These are phyloP conservation scores for Sclerospora graminicola DNA, from an alignment of 352 stramenopile species.

Conservation along the genomic window DNA sequence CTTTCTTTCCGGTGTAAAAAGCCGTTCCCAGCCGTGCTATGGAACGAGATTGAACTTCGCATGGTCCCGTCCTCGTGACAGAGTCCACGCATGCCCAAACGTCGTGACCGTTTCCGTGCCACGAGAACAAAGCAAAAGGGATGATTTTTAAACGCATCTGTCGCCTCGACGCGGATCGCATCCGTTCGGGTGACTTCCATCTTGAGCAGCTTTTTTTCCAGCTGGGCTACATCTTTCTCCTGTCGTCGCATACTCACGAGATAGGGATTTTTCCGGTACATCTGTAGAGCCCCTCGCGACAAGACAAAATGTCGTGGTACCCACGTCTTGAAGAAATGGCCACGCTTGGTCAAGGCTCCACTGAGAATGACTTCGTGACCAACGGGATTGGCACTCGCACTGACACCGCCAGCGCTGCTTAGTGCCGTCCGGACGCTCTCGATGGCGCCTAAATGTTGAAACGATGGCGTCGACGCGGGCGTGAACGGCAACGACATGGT, in stretches of 20 bases:
- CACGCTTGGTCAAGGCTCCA: slow-evolving; percentile 50
- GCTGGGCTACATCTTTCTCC: slow-evolving; percentile 30
- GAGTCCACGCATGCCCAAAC: slow-evolving; percentile 5
- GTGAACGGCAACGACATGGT: neutral
- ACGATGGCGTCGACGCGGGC: slow-evolving; percentile 4
- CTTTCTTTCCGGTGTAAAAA: slow-evolving; percentile 55
- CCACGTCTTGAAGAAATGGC: slow-evolving; percentile 73
- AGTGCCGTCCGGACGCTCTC: slow-evolving; percentile 25
- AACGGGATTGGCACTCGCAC: too few species aligned
- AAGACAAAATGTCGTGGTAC: slow-evolving; percentile 58
- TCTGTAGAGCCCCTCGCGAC: slow-evolving; percentile 41
- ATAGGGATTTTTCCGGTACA: slow-evolving; percentile 68
- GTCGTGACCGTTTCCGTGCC: slow-evolving; percentile 43
- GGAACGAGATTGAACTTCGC: slow-evolving; percentile 12
- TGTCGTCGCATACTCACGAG: slow-evolving; percentile 7
- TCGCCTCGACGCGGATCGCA: slow-evolving; percentile 46
- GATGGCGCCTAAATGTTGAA: slow-evolving; percentile 22
- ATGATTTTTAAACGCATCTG: slow-evolving; percentile 49
- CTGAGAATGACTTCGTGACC: slow-evolving; percentile 48
- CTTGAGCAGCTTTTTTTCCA: slow-evolving; percentile 56
- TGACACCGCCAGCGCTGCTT: slow-evolving; percentile 8
- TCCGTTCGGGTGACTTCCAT: slow-evolving; percentile 50
- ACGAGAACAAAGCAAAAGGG: slow-evolving; percentile 57
- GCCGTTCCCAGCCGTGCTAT: slow-evolving; percentile 21
- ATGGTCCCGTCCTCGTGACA: slow-evolving; percentile 4